Percentiles rank a stretch among this genome's conserved stretches.
Evolutionary conservation across 768 basidiomycete genomes (phyloP).

Genomic region (Gautieria morchelliformis): DNA sequence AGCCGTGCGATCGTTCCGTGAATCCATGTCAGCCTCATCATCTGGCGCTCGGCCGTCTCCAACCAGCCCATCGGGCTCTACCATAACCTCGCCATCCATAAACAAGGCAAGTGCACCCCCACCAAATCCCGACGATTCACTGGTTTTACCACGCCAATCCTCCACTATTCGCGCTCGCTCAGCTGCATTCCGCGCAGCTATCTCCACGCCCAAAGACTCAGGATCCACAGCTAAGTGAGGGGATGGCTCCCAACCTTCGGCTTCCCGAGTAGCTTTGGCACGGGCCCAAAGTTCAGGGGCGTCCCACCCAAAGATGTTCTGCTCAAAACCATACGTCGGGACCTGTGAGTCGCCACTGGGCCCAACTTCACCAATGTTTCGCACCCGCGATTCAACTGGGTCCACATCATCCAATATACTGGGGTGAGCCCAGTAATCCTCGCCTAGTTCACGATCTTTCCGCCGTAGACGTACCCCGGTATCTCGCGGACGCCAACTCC

Average conservation of each 20-base stretch:
- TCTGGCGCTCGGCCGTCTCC: constrained; percentile 22
- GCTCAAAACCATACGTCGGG: background rate
- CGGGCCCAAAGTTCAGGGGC: background rate
- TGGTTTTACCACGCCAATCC: constrained; percentile 10
- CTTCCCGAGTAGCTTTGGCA: background rate
- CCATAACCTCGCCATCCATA: background rate
- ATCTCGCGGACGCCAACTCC: constrained; percentile 3
- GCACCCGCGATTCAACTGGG: background rate
- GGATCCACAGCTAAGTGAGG: background rate
- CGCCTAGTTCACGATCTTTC: background rate
- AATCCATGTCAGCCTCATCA: background rate
- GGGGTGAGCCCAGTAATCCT: background rate
- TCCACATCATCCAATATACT: constrained; percentile 2
- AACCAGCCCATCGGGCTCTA: background rate
- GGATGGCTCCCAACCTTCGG: background rate
- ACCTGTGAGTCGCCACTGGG: background rate
- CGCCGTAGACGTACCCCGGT: background rate
- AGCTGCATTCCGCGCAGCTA: background rate
- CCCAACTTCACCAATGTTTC: background rate
- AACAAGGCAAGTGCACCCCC: constrained; percentile 7
- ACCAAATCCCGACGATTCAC: background rate
- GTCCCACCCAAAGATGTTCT: background rate
- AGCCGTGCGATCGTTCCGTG: constrained; percentile 15
- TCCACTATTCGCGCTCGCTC: background rate
- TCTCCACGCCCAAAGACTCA: background rate